These are phyloP conservation scores for Penicillium crustosum DNA, from an alignment of 2,329 filamentous ascomycete genomes.

Conservation along the genomic window DNA sequence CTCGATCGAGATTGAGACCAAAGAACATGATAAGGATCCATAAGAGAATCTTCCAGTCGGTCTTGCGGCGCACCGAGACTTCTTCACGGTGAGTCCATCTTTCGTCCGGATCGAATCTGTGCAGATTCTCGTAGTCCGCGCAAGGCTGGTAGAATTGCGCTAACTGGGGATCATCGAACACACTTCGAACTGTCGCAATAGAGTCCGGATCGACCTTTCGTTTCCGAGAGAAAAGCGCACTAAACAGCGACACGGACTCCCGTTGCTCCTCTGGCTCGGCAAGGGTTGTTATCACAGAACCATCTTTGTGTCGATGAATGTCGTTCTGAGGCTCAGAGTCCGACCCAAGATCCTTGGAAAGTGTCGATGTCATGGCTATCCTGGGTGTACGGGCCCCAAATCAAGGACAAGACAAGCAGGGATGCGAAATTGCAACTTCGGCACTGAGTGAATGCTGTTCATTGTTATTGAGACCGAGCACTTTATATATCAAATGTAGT, in stretches of 20 bases:
- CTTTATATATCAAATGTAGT: neutral
- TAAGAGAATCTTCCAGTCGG: constrained; percentile 36
- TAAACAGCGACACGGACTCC: constrained; percentile 5
- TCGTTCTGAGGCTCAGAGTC: neutral
- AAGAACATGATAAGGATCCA: constrained; percentile 51
- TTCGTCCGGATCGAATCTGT: constrained; percentile 33
- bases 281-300: neutral
- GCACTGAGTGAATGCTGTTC: neutral
- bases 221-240: constrained; percentile 29
- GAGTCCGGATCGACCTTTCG: constrained; percentile 17
- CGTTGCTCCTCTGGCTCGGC: constrained; percentile 5
- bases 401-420: neutral
- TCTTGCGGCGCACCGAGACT: constrained; percentile 25
- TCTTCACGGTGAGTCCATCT: constrained; percentile 35
- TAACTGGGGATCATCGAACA: constrained; percentile 47
- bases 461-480: neutral
- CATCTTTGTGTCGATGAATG: neutral
- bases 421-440: neutral
- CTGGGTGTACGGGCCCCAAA: neutral
- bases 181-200: constrained; percentile 27
- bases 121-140: constrained; percentile 39
- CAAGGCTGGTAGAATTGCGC: constrained; percentile 34
- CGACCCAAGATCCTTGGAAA: neutral
- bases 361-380: neutral
- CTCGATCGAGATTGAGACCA: constrained; percentile 29